Evolutionary conservation across 441 rosid genomes (phyloP).

Genomic region (Pelargonium cotyledonis): DNA sequence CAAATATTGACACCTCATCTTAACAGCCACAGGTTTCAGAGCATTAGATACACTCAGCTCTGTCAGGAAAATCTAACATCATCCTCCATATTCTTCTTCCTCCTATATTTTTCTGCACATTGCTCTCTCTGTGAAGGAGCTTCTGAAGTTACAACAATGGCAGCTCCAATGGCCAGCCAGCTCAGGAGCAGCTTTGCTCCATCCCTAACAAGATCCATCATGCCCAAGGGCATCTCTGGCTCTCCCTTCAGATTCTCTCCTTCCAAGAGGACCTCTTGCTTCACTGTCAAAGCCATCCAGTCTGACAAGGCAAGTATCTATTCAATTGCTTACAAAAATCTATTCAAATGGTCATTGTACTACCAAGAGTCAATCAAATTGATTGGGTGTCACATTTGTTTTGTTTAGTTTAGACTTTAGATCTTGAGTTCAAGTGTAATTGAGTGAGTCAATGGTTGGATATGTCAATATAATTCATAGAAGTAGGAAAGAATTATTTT

Average conservation of each 20-base stretch:
- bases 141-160: constrained; percentile 26
- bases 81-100: constrained; percentile 7
- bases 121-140: not conserved
- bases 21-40: constrained; percentile 34
- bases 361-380: no score
- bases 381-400: no score
- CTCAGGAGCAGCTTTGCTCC: constrained; percentile 72
- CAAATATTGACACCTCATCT: constrained; percentile 26
- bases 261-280: constrained; percentile 42
- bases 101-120: constrained; percentile 16
- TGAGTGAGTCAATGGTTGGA: no score
- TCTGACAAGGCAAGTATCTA: constrained; percentile 54
- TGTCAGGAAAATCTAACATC: constrained; percentile 18
- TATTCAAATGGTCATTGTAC: no score
- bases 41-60: constrained; percentile 33
- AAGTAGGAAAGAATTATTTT: no score
- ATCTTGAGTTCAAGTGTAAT: no score
- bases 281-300: constrained; percentile 66
- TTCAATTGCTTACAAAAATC: no score
- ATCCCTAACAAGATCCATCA: constrained; percentile 28
- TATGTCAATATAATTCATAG: no score
- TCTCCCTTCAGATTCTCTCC: constrained; percentile 49
- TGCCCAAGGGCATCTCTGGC: constrained; percentile 63
- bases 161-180: constrained; percentile 78
- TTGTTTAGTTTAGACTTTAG: no score